Conservation (phyloP, 1,284 basidiomycete species). For the Ustilago xerochloae region DNA sequence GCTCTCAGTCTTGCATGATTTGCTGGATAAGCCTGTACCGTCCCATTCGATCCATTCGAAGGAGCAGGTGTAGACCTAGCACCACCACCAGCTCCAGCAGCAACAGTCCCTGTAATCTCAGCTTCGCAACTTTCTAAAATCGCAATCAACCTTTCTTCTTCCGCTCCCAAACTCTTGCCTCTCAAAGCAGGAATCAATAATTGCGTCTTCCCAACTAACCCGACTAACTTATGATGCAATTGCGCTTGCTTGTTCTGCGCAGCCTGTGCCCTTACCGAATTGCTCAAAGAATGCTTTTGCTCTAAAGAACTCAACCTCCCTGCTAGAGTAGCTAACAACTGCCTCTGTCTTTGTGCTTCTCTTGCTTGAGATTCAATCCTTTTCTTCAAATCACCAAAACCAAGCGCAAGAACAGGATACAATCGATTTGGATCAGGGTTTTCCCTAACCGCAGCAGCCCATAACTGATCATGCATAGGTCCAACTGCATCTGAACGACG, state of each 20-base stretch:
- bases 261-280: conserved; percentile 53
- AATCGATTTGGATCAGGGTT: conserved; percentile 64
- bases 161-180: conserved; percentile 52
- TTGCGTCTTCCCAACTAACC: conserved; percentile 45
- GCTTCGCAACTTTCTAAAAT: conserved; percentile 61
- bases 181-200: conserved; percentile 59
- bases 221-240: conserved; percentile 60
- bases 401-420: conserved; percentile 65
- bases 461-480: conserved; percentile 62
- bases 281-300: conserved; percentile 57
- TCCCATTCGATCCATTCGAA: neutral
- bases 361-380: conserved; percentile 53
- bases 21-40: neutral
- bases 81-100: conserved; percentile 1
- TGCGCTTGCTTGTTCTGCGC: conserved; percentile 55
- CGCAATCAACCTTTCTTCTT: conserved; percentile 56
- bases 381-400: conserved; percentile 62
- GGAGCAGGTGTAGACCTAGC: neutral
- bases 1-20: conserved; percentile 51
- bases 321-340: conserved; percentile 33
- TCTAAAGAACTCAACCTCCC: conserved; percentile 48
- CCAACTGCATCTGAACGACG: conserved; percentile 61
- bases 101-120: conserved; percentile 50
- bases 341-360: conserved; percentile 56
- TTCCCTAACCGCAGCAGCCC: conserved; percentile 58